Conservation (phyloP, 768 basidiomycete genomes). For the Cubamyces sp. region DNA sequence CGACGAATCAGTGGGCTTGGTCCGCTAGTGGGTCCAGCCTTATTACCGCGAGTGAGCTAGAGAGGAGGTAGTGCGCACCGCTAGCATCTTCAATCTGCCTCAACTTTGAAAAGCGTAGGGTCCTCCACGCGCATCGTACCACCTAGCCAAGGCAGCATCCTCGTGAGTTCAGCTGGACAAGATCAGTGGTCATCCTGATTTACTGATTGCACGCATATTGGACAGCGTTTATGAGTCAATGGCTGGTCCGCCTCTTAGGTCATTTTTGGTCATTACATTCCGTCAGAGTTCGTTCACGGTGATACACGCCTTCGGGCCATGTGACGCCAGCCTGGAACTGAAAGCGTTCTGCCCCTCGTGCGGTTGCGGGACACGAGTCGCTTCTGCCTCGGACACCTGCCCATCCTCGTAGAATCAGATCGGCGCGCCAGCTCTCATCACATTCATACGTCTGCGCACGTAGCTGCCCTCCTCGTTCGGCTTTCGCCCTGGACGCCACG, state of each 20-base stretch:
- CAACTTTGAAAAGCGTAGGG: too few species aligned
- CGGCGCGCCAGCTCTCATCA: conserved; percentile 17
- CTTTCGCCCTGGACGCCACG: conserved; percentile 28
- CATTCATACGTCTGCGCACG: conserved; percentile 17
- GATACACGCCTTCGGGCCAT: conserved; percentile 18
- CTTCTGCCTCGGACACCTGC: conserved; percentile 18
- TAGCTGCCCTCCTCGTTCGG: conserved; percentile 11
- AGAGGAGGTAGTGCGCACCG: too few species aligned
- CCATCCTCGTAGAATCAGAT: conserved; percentile 9
- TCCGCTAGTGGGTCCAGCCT: too few species aligned
- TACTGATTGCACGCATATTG: conserved; percentile 4
- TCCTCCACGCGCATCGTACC: too few species aligned
- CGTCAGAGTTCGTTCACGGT: conserved; percentile 20
- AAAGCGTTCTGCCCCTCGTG: conserved; percentile 3
- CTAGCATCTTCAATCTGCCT: too few species aligned
- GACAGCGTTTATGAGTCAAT: not conserved
- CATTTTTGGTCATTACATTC: conserved; percentile 13
- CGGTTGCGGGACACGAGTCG: conserved; percentile 15
- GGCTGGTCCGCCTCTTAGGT: conserved; percentile 13
- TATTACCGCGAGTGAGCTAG: too few species aligned
- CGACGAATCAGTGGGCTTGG: too few species aligned
- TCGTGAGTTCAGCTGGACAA: too few species aligned
- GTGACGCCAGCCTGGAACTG: conserved; percentile 20
- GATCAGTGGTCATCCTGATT: conserved; percentile 2
- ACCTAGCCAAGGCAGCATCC: not conserved